Base-by-base conservation (phyloP, 2,329 filamentous ascomycete species). In the Seiridium cupressi region DNA sequence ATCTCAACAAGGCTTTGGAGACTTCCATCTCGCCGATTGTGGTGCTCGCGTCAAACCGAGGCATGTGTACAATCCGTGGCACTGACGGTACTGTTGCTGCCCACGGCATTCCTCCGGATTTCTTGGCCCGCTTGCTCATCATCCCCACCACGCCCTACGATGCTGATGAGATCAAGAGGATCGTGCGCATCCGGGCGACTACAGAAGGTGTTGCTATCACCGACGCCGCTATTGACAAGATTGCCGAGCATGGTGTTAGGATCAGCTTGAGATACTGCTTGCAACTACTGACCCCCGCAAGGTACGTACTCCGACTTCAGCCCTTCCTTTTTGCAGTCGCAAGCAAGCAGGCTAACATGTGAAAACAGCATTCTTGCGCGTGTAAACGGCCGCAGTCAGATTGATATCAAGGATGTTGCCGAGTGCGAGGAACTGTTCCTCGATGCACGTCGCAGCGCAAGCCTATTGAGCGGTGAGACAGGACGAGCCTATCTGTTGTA, bases 1-100 rank as follows among this genome's bases (percentile, higher is more conserved):
- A 97, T 79, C 88, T 99, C 72, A 98, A 98, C 83, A 91, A 93
- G 72, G 95, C 95, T n/a, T 85, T 99, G 67, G 95, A 99, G 82
- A 93, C 92, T 59, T 86, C 89, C 66, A 96, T 99, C 71, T 94
- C 94, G 1, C 95, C 95, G 60, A 97, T 99, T 71, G 95, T 99
- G 63, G 95, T 99, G 66, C 89, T 99, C 62, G 95, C 95, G 61
- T 98, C 95, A 47, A 99, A 99, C 81, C 90, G 95, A 70, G 95
- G 95, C 74, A 89, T 93, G 82, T 94, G 92, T 65, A 91, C 92
- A 65, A 95, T 99, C 72, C 91, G 93, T 69, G 94, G 94, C 72
- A 94, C 91, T 60, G 85, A 90, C 68, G 86, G 91, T 74, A 84
- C 95, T 72, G 83, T 90, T 68, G 92, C 93, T 59, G 92, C 95